Percentiles rank a stretch among this genome's conserved stretches.
phyloP scores from a whole-genome alignment of 169 alveolate genomes.

The Ichthyophthirius multifiliis region DNA sequence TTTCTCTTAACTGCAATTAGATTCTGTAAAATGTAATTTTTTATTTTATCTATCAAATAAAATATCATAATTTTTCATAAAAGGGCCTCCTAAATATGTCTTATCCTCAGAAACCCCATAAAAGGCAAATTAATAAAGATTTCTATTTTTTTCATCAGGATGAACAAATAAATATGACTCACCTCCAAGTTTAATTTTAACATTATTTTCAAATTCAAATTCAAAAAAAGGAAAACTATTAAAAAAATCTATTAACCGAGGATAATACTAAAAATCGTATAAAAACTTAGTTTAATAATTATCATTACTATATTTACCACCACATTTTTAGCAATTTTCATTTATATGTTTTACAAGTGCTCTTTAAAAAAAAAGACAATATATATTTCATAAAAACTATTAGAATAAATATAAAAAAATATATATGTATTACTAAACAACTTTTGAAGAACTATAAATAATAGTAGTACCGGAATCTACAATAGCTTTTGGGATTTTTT shows the following conservation, averaged over 20 bases:
- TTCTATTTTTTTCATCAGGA: not conserved
- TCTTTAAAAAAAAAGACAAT: not conserved
- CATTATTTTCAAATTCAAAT: not conserved
- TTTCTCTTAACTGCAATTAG: not conserved
- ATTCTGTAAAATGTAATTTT: not conserved
- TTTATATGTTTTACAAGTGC: not conserved
- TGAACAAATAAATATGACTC: not conserved
- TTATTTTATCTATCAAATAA: not conserved
- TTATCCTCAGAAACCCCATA: not conserved
- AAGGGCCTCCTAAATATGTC: not conserved
- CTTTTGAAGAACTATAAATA: not conserved
- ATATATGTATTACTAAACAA: not conserved
- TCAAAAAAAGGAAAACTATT: not conserved
- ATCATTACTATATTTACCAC: not conserved
- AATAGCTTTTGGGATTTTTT: not conserved
- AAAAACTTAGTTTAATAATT: not conserved
- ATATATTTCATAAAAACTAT: too few species aligned
- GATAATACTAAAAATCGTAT: not conserved
- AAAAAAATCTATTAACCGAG: not conserved
- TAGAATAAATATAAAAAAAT: too few species aligned
- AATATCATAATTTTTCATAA: not conserved
- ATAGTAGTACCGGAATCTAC: slow-evolving; percentile 16
- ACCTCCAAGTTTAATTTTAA: not conserved
- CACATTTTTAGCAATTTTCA: not conserved
- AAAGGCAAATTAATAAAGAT: not conserved